A percentile compares a stretch with the other conserved stretches of the same genome.
phyloP scores from a whole-genome alignment of 2,329 filamentous ascomycete genomes.

The Sarocladiaceae sp. region DNA sequence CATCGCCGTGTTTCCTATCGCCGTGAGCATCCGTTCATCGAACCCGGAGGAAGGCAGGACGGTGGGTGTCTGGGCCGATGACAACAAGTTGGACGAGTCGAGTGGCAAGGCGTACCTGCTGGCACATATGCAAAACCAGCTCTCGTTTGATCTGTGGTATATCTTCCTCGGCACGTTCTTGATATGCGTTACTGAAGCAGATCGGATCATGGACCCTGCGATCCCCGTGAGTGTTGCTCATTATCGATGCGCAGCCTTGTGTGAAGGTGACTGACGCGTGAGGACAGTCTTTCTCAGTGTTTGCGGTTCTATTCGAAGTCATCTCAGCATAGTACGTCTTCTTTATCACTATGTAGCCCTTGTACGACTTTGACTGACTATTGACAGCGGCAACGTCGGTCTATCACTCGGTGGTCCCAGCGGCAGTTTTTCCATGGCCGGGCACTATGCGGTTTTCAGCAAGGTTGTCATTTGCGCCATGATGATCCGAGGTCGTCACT shows the following conservation, averaged over 20 bases:
- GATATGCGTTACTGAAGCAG: conserved; percentile 21
- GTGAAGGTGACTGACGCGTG: not conserved
- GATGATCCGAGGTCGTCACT: conserved; percentile 32
- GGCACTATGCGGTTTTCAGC: conserved; percentile 24
- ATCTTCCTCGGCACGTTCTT: conserved; percentile 31
- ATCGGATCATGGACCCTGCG: conserved; percentile 9
- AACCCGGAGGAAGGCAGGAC: conserved; percentile 58
- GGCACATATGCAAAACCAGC: conserved; percentile 29
- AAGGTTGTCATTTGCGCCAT: conserved; percentile 31
- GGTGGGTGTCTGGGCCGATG: conserved; percentile 49
- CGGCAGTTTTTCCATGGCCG: conserved; percentile 22
- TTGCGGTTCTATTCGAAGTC: not conserved
- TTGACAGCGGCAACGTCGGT: conserved; percentile 27
- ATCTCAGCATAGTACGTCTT: conserved; percentile 6
- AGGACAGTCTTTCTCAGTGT: conserved; percentile 3
- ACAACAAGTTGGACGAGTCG: conserved; percentile 21
- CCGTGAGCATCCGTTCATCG: conserved; percentile 53
- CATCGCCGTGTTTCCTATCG: conserved; percentile 54
- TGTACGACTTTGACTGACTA: not conserved
- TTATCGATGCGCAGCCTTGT: not conserved
- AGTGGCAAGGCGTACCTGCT: conserved; percentile 23
- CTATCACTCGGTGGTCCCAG: conserved; percentile 27
- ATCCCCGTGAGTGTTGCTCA: conserved; percentile 7
- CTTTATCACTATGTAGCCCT: not conserved
- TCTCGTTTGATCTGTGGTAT: conserved; percentile 36